Conservation (phyloP, 2,329 filamentous ascomycete species). For the Aspergillus brasiliensis region DNA sequence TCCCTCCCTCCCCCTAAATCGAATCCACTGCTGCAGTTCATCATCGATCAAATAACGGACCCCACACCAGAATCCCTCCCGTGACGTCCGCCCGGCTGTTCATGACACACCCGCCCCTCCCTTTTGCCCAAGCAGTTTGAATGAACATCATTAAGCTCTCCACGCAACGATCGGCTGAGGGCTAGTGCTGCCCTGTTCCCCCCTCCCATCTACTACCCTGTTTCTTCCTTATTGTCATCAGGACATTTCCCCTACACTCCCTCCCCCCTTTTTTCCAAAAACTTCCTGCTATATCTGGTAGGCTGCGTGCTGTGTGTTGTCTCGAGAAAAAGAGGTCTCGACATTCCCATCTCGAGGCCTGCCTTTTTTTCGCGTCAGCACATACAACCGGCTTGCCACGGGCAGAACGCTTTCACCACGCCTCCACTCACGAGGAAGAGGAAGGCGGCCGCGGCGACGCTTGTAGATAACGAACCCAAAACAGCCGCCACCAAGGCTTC, state of each 20-base stretch:
- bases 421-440: conserved; percentile 56
- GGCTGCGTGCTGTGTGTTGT: conserved; percentile 29
- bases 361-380: conserved; percentile 26
- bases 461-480: conserved; percentile 30
- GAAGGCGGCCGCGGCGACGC: conserved; percentile 54
- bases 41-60: background rate
- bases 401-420: conserved; percentile 49
- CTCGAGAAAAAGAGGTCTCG: conserved; percentile 26
- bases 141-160: conserved; percentile 12
- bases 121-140: conserved; percentile 26
- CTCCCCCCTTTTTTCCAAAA: background rate
- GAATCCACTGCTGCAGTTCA: background rate
- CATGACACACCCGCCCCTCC: conserved; percentile 8
- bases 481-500: conserved; percentile 34
- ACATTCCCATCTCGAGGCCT: conserved; percentile 21
- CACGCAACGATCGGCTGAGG: conserved; percentile 15
- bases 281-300: conserved; percentile 14
- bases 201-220: background rate
- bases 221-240: background rate
- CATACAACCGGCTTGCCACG: conserved; percentile 21
- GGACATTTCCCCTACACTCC: background rate
- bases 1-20: background rate
- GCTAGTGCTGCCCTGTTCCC: conserved; percentile 2
- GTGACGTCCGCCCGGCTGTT: conserved; percentile 17
- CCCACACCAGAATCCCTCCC: conserved; percentile 6